phyloP scores from a whole-genome alignment of 1,139 yeast species.

The Pichia sp. region DNA sequence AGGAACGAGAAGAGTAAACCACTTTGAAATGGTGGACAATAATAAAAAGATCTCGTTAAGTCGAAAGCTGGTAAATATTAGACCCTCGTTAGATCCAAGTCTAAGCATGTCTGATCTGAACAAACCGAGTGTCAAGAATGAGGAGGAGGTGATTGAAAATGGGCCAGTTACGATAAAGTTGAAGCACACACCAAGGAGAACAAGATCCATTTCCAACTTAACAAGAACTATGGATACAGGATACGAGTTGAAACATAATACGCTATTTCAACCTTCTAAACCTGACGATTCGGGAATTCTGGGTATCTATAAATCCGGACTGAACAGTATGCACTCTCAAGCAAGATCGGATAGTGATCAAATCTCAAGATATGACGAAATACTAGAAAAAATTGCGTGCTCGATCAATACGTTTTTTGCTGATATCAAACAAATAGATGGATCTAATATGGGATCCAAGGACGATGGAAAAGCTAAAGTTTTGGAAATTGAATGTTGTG shows the following conservation, averaged over 20 bases:
- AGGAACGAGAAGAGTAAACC: conserved; percentile 19
- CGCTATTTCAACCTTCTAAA: conserved; percentile 5
- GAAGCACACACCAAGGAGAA: not conserved
- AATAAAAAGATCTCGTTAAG: not conserved
- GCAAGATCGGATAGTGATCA: not conserved
- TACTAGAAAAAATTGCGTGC: conserved; percentile 9
- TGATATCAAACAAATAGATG: conserved; percentile 1
- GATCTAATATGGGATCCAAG: not conserved
- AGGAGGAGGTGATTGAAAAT: not conserved
- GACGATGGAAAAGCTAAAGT: not conserved
- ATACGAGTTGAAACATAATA: conserved; percentile 3
- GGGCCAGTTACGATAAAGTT: not conserved
- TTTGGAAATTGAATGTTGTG: conserved; percentile 13
- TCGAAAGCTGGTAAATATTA: too few relatives aligned
- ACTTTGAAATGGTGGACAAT: conserved; percentile 11
- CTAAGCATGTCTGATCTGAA: too few relatives aligned
- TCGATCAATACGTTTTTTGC: conserved; percentile 10
- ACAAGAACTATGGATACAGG: conserved; percentile 4
- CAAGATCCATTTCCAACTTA: conserved; percentile 2
- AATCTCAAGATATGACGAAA: conserved; percentile 13
- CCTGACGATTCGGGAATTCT: not conserved
- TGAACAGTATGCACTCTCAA: not conserved
- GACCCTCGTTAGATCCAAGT: too few relatives aligned
- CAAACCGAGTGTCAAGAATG: not conserved
- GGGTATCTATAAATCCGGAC: not conserved